These are phyloP conservation scores for Taphrina communis DNA, from an alignment of 1,139 yeast species.

Conservation along the genomic window DNA sequence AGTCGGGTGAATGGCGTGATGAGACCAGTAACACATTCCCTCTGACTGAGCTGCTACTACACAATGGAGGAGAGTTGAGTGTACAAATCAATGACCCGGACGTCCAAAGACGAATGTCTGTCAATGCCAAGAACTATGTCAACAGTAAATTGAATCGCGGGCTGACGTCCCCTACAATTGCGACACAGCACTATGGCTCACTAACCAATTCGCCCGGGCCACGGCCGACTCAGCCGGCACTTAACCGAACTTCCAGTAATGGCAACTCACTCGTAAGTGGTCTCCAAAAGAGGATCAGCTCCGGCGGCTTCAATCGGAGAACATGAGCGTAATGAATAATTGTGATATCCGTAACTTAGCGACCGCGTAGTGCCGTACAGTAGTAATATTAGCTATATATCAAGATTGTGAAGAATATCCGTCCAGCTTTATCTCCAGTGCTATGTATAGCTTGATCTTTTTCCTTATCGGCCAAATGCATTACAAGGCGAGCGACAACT, in stretches of 20 bases:
- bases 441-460: too few species aligned
- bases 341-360: neutral
- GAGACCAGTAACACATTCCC: conserved; percentile 57
- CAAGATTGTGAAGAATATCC: too few species aligned
- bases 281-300: conserved; percentile 35
- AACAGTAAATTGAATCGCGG: conserved; percentile 16
- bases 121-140: conserved; percentile 23
- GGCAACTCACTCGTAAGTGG: conserved; percentile 32
- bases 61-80: conserved; percentile 63
- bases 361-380: neutral
- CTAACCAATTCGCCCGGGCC: conserved; percentile 1
- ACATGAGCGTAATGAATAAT: neutral
- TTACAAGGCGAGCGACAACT: too few species aligned
- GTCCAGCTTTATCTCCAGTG: too few species aligned
- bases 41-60: conserved; percentile 72
- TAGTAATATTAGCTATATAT: neutral
- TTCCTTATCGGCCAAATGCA: too few species aligned
- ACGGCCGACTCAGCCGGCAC: conserved; percentile 13
- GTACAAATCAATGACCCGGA: conserved; percentile 20
- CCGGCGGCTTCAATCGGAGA: conserved; percentile 19
- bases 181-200: neutral
- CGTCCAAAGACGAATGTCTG: conserved; percentile 17
- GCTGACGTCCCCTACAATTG: neutral
- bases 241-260: conserved; percentile 26
- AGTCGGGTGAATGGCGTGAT: conserved; percentile 42